A percentile compares a stretch with the other conserved stretches of the same genome.
These are phyloP conservation scores for Cyathus striatus DNA, from an alignment of 768 basidiomycete genomes.

Conservation along the genomic window DNA sequence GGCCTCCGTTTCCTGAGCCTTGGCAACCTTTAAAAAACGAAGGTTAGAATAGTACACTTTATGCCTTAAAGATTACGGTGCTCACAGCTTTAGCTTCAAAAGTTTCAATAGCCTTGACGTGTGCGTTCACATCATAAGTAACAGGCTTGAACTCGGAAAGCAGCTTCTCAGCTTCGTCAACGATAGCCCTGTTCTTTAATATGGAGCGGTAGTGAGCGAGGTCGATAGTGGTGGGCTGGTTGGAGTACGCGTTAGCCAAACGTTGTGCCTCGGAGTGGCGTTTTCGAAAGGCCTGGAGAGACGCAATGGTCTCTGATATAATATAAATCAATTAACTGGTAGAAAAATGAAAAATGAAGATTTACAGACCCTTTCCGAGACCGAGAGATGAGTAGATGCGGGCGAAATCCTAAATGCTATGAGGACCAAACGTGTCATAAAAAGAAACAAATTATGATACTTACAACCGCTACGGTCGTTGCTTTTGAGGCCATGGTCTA, in stretches of 20 bases:
- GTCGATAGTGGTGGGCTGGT: slow-evolving; percentile 82
- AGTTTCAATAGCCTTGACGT: slow-evolving; percentile 92
- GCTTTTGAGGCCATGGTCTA: slow-evolving; percentile 65
- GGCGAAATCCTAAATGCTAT: slow-evolving; percentile 62
- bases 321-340: slow-evolving; percentile 2
- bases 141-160: slow-evolving; percentile 89
- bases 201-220: slow-evolving; percentile 86
- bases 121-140: slow-evolving; percentile 84
- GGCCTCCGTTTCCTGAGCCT: slow-evolving; percentile 82
- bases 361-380: slow-evolving; percentile 75
- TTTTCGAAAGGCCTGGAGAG: slow-evolving; percentile 95
- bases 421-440: slow-evolving; percentile 13
- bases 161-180: slow-evolving; percentile 90
- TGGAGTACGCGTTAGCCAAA: slow-evolving; percentile 53
- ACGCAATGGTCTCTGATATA: slow-evolving; percentile 79
- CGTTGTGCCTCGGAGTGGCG: slow-evolving; percentile 88
- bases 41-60: slow-evolving; percentile 2
- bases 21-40: slow-evolving; percentile 56
- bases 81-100: slow-evolving; percentile 93
- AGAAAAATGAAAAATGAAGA: neutral
- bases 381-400: slow-evolving; percentile 79
- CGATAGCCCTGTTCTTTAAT: slow-evolving; percentile 88
- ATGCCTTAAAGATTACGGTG: neutral
- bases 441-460: slow-evolving; percentile 13
- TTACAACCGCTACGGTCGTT: slow-evolving; percentile 61